Conservation (phyloP, 2,329 filamentous ascomycete genomes). For the Alternaria brassicicola region DNA sequence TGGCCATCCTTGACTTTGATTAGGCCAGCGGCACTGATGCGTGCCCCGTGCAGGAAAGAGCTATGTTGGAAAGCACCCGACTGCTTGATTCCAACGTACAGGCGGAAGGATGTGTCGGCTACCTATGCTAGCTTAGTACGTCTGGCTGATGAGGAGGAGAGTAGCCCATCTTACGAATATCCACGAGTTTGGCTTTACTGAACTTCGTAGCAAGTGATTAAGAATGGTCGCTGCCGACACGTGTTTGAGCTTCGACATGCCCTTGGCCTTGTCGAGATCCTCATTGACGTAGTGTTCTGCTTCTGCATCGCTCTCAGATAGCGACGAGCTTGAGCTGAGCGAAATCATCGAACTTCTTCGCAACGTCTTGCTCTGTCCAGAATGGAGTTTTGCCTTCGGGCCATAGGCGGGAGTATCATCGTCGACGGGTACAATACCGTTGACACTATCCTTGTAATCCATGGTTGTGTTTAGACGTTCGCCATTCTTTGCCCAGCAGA, state of each 20-base stretch:
- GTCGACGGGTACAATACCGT: constrained; percentile 60
- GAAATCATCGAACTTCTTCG: constrained; percentile 35
- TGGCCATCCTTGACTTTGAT: constrained; percentile 85
- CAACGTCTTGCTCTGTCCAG: constrained; percentile 30
- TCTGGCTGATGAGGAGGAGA: too few relatives aligned
- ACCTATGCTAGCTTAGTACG: constrained; percentile 47
- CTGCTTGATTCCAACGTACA: constrained; percentile 91
- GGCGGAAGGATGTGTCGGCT: constrained; percentile 79
- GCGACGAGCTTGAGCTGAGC: constrained; percentile 43
- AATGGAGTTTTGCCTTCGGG: constrained; percentile 31
- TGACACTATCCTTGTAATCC: constrained; percentile 77
- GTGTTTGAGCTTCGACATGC: constrained; percentile 67
- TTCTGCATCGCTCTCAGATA: constrained; percentile 63
- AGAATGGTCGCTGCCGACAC: constrained; percentile 75
- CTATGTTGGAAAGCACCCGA: constrained; percentile 89
- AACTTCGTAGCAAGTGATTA: constrained; percentile 78
- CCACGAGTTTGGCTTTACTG: constrained; percentile 87
- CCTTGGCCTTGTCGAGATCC: constrained; percentile 65
- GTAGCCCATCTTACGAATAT: constrained; percentile 68
- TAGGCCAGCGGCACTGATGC: constrained; percentile 81
- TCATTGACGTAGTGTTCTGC: constrained; percentile 70
- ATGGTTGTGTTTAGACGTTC: constrained; percentile 76
- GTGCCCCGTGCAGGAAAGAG: constrained; percentile 82
- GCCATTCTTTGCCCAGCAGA: constrained; percentile 89
- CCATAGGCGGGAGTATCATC: constrained; percentile 53